Conservation (phyloP, 805 yeast species). For the Candida corydali region DNA sequence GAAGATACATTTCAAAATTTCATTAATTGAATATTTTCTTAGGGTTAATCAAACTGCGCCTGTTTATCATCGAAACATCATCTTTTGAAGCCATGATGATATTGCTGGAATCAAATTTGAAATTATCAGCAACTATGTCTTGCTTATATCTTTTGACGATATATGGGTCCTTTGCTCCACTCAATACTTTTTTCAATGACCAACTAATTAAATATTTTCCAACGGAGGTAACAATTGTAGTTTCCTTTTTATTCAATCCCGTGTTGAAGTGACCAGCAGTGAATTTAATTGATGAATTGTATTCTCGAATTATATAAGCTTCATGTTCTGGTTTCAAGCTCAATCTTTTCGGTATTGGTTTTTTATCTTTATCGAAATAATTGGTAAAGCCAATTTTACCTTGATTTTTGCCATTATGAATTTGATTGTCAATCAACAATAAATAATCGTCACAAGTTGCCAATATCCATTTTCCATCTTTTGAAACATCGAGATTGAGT, state of each 20-base stretch:
- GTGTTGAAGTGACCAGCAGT: constrained; percentile 76
- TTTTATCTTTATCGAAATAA: constrained; percentile 58
- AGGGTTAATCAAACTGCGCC: constrained; percentile 47
- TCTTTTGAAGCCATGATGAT: constrained; percentile 72
- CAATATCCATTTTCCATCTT: constrained; percentile 77
- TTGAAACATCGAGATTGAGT: constrained; percentile 62
- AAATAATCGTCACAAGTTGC: constrained; percentile 76
- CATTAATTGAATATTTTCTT: constrained; percentile 7
- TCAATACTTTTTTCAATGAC: constrained; percentile 60
- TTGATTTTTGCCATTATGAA: constrained; percentile 54
- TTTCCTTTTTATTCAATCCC: constrained; percentile 60
- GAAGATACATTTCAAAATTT: too few relatives aligned
- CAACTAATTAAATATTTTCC: constrained; percentile 84
- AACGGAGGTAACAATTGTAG: constrained; percentile 68
- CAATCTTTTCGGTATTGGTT: constrained; percentile 67
- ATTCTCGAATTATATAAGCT: constrained; percentile 52
- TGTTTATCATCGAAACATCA: constrained; percentile 70
- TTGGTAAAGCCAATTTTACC: constrained; percentile 62
- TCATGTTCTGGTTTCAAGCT: constrained; percentile 69
- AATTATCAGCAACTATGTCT: constrained; percentile 70
- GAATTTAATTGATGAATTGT: constrained; percentile 50
- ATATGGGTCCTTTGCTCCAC: constrained; percentile 43
- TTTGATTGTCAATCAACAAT: constrained; percentile 62
- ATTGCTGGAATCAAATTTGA: constrained; percentile 67
- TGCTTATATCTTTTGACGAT: constrained; percentile 58